phyloP scores from a whole-genome alignment of 176 grass and related monocot species.

The Tillandsia fasciculata region DNA sequence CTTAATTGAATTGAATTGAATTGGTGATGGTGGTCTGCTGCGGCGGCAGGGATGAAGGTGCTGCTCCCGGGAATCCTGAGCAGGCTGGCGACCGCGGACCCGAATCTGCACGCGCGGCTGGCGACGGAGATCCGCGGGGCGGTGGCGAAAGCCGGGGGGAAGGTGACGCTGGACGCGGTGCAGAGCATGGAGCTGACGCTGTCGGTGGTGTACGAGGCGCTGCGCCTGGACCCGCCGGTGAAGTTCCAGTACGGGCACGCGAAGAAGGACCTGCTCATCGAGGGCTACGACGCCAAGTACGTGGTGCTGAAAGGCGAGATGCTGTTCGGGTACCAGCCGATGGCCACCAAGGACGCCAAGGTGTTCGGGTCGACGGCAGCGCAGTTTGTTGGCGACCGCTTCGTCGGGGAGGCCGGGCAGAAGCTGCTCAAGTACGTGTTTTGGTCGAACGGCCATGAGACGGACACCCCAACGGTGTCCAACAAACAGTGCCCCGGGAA shows the following conservation, averaged over 20 bases:
- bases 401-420: slow-evolving; percentile 19
- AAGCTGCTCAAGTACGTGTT: slow-evolving; percentile 28
- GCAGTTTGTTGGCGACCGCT: slow-evolving; percentile 50
- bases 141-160: slow-evolving; percentile 30
- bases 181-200: slow-evolving; percentile 61
- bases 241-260: slow-evolving; percentile 65
- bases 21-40: too few species aligned
- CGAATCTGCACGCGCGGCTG: slow-evolving; percentile 33
- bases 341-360: slow-evolving; percentile 38
- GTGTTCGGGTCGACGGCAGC: slow-evolving; percentile 37
- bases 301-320: slow-evolving; percentile 54
- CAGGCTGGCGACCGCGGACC: slow-evolving; percentile 15
- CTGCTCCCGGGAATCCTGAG: slow-evolving; percentile 35
- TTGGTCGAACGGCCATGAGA: slow-evolving; percentile 35
- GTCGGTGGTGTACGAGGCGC: slow-evolving; percentile 66
- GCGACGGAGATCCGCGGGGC: slow-evolving; percentile 33
- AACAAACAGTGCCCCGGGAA: slow-evolving; percentile 31
- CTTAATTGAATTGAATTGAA: too few species aligned
- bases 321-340: slow-evolving; percentile 66
- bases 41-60: slow-evolving; percentile 30
- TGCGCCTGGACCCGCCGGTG: slow-evolving; percentile 62
- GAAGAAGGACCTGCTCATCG: slow-evolving; percentile 41
- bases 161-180: slow-evolving; percentile 32
- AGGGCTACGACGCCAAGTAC: slow-evolving; percentile 48
- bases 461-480: neutral